Evolutionary conservation across 73 alveolate species (phyloP), one percentile per base, ranked within the genome.

Genomic region (Paramecium tetraurelia): DNA sequence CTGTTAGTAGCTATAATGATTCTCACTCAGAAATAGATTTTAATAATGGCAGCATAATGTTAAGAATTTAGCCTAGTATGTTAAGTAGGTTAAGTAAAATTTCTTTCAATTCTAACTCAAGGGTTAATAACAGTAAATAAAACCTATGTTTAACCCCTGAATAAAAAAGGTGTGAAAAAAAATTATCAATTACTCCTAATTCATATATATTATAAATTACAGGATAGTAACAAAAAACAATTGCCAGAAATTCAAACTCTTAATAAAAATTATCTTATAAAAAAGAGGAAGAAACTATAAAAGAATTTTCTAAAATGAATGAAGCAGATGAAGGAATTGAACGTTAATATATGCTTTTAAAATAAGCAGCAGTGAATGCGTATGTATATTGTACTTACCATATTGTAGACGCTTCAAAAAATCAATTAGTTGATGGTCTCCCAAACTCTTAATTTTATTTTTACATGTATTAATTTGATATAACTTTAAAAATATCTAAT

Each of bases 11-110:
- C 48, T 80, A 80, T 21, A 80, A 80, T 75, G 87, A 75, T 44
- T 80, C 90, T 18, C 70, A n/a, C 9, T 80, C 90, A 24, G 72
- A 80, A 18, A 11, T 80, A 8, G 90, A 80, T 80, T 44, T 44
- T n/a, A 53, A 53, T 18, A 80, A 80, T 18, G 43, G 57, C n/a
- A 80, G 90, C 43, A 58, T 80, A 0, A 0, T 80, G 76, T 80
- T 80, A 80, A 76, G 90, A 9, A 80, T 80, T 3, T 36, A 80
- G 46, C 90, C 90, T 22, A 80, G 90, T 80, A 80, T 80, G 90
- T 46, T 80, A 16, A 80, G 90, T 46, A 80, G 90, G 27, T 43
- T 80, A 48, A 80, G 90, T 14, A 80, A 80, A 48, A 22, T 43
- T 11, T 80, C 90, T 1, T 80, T 80, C 31, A 41, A 48, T 22